Base-by-base conservation (phyloP, 1,284 basidiomycete species). In the Fomitopsis betulina region DNA sequence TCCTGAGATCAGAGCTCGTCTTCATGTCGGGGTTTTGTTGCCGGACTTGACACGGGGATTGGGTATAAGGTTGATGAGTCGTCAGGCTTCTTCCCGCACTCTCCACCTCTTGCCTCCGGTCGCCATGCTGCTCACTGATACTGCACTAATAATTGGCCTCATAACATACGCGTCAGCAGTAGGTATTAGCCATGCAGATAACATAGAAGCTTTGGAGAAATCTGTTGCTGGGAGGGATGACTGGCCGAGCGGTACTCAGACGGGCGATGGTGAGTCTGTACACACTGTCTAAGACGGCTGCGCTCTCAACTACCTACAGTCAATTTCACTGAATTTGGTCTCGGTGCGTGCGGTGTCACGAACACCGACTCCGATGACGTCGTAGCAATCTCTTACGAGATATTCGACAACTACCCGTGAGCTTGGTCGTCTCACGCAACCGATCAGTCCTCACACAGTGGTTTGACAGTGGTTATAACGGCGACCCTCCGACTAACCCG, bases 331-430 rank as follows among this genome's bases (percentile, higher is more conserved):
- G 63, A 62, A 0, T 71, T 82, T 56, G 89, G 87, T 58, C 79
- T 90, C 37, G 87, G 85, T 56, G 81, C 89, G 7, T 91, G 89
- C 68, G 89, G 89, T 45, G 76, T 80, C 63, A 78, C 73, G 54
- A 87, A 85, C 74, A 72, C 37, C 0, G 79, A 84, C 66, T 57
- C 38, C 2, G 75, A 90, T 17, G 64, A 68, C 66, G 88, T 91
- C 57, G 82, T 72, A 47, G 89, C 89, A 3, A 82, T 85, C 53
- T 85, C 86, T 15, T 62, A 80, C 2, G 25, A 67, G 0, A 69
- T 89, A 5, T 91, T 80, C 67, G 88, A 90, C 63, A 50, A 5
- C 8, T 89, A 71, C 75, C 85, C 86, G 85, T 88, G 65, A 63
- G 86, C 65, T 50, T 42, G 3, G 35, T 15, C 35, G 35, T 37